These are phyloP conservation scores for Smithsoniella earleae DNA, from an alignment of 163 green algal species.

Conservation along the genomic window DNA sequence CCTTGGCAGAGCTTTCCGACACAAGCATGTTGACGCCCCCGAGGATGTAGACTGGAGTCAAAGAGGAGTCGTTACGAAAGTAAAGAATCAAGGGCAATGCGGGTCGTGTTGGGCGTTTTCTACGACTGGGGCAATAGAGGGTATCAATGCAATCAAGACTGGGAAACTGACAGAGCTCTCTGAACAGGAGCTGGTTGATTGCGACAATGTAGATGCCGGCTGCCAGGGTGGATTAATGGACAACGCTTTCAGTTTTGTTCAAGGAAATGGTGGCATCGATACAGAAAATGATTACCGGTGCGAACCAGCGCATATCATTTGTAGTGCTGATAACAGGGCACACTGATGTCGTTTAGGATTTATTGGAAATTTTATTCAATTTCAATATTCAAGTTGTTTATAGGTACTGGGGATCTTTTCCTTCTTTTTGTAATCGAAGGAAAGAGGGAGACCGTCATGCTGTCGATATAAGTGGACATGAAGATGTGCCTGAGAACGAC, in stretches of 20 bases:
- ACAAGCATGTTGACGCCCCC: slow-evolving; percentile 41
- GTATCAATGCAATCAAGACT: slow-evolving; percentile 77
- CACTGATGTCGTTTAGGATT: no score
- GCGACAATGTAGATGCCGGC: slow-evolving; percentile 67
- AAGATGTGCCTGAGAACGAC: slow-evolving; percentile 68
- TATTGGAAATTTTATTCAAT: background rate
- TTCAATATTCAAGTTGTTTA: background rate
- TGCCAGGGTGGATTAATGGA: slow-evolving; percentile 85
- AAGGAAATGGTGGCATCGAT: slow-evolving; percentile 77
- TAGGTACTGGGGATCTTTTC: slow-evolving; percentile 7
- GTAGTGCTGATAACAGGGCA: no score
- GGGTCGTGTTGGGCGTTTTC: slow-evolving; percentile 88
- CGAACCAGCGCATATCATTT: background rate
- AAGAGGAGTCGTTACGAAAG: slow-evolving; percentile 66
- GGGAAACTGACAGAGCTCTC: slow-evolving; percentile 73
- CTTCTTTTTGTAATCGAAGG: slow-evolving; percentile 33
- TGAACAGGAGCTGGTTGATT: slow-evolving; percentile 97
- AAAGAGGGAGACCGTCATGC: slow-evolving; percentile 46
- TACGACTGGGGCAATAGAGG: slow-evolving; percentile 82
- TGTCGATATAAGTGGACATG: slow-evolving; percentile 65
- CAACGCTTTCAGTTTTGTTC: slow-evolving; percentile 77
- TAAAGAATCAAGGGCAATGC: slow-evolving; percentile 91
- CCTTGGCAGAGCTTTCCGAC: slow-evolving; percentile 35
- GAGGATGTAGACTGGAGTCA: slow-evolving; percentile 75
- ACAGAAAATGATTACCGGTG: slow-evolving; percentile 87